These are phyloP conservation scores for Fragaria nilgerrensis DNA, from an alignment of 306 rosid species.

Conservation along the genomic window DNA sequence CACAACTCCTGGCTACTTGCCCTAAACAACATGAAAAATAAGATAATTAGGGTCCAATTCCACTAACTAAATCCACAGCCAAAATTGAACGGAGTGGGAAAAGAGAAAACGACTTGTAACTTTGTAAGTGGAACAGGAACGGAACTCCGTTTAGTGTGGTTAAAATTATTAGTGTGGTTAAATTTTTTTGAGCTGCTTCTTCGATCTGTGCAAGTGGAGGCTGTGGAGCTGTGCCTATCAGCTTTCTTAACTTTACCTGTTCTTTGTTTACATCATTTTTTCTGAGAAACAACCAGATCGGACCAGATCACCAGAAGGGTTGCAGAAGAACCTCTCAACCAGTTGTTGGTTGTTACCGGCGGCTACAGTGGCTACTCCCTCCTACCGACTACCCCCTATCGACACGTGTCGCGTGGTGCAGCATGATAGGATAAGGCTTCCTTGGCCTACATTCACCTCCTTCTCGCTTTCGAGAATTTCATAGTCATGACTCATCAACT, in stretches of 20 bases:
- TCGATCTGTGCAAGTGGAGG: neutral
- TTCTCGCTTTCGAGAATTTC: neutral
- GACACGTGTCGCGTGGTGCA: conserved; percentile 42
- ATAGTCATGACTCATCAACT: neutral
- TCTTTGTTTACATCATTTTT: neutral
- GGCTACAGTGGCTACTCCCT: neutral
- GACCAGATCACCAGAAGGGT: neutral
- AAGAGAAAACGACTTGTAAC: neutral
- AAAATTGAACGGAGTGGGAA: conserved; percentile 3
- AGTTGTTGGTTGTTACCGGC: neutral
- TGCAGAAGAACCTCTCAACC: neutral
- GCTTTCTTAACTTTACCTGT: neutral
- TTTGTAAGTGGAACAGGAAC: neutral
- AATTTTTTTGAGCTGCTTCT: neutral
- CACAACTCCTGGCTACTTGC: conserved; percentile 3
- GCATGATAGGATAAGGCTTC: conserved; percentile 50
- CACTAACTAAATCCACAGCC: neutral
- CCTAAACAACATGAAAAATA: neutral
- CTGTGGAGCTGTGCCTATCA: neutral
- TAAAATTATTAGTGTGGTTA: neutral
- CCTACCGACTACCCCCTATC: conserved; percentile 32
- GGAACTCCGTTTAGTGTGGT: neutral
- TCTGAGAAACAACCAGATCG: neutral
- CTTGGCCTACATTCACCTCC: conserved; percentile 17
- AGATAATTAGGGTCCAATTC: neutral